Evolutionary conservation across 2,329 filamentous ascomycete genomes (phyloP).

Genomic region (Mollisiaceae sp.): DNA sequence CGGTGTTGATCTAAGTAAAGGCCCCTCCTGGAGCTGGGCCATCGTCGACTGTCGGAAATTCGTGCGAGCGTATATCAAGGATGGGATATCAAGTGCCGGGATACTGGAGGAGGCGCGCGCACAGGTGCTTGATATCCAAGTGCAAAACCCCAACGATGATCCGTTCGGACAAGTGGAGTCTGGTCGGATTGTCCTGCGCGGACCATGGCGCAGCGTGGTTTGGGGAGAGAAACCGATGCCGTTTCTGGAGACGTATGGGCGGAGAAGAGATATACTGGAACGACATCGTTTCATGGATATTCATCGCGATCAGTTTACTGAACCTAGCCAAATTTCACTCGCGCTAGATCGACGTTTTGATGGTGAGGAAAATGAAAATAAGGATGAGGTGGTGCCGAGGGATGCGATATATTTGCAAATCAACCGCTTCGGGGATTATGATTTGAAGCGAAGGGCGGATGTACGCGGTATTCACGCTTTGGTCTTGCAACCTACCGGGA

Average conservation of each 20-base stretch:
- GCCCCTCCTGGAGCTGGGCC: slow-evolving; percentile 2
- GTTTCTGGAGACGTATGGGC: neutral
- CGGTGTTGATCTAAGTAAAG: neutral
- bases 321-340: neutral
- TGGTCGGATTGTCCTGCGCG: neutral
- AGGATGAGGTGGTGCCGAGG: neutral
- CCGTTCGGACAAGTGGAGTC: neutral
- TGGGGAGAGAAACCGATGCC: neutral
- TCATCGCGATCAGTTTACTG: neutral
- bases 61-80: neutral
- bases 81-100: neutral
- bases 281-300: neutral
- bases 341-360: neutral
- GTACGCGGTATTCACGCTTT: neutral
- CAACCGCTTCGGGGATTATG: neutral
- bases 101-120: neutral
- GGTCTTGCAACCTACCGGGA: neutral
- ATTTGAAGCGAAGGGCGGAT: neutral
- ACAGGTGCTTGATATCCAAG: neutral
- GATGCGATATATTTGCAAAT: neutral
- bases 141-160: neutral
- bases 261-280: neutral
- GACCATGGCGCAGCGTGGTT: neutral
- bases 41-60: neutral
- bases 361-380: too few relatives aligned